Conservation (phyloP, 352 stramenopile genomes). For the Aphanomyces astaci region DNA sequence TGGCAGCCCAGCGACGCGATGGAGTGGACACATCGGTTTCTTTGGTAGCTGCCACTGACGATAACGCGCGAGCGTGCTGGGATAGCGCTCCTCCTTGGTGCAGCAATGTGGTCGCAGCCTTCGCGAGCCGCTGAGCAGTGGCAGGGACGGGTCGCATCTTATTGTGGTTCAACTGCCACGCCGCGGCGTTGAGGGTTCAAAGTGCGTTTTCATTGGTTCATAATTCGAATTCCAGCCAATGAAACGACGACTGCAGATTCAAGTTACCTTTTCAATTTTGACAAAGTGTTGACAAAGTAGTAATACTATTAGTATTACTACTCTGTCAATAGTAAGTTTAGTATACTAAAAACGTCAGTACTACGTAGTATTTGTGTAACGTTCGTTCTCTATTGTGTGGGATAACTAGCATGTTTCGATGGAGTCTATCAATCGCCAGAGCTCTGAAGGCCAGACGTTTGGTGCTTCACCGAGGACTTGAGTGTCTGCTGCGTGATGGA, state of each 20-base stretch:
- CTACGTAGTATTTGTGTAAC: background rate
- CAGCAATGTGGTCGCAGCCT: background rate
- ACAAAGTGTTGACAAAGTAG: too few species aligned
- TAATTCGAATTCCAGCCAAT: background rate
- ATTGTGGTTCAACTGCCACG: too few species aligned
- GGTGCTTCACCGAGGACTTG: slow-evolving; percentile 44
- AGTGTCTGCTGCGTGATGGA: slow-evolving; percentile 73
- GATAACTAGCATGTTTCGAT: too few species aligned
- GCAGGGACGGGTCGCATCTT: too few species aligned
- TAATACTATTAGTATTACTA: too few species aligned
- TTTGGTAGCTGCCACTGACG: background rate
- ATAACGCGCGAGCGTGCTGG: background rate
- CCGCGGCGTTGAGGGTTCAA: too few species aligned
- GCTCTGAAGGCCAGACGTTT: slow-evolving; percentile 58
- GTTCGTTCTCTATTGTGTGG: slow-evolving; percentile 5
- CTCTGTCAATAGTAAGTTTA: too few species aligned
- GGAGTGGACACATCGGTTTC: background rate
- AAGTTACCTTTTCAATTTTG: too few species aligned
- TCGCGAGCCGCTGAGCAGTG: background rate
- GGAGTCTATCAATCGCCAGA: slow-evolving; percentile 70
- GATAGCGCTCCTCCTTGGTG: background rate
- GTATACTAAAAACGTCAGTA: too few species aligned
- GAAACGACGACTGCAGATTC: background rate
- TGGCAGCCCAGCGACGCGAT: background rate
- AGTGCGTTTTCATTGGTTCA: too few species aligned